Evolutionary conservation across 2,329 filamentous ascomycete genomes (phyloP).

Genomic region (Cytospora paraplurivora): DNA sequence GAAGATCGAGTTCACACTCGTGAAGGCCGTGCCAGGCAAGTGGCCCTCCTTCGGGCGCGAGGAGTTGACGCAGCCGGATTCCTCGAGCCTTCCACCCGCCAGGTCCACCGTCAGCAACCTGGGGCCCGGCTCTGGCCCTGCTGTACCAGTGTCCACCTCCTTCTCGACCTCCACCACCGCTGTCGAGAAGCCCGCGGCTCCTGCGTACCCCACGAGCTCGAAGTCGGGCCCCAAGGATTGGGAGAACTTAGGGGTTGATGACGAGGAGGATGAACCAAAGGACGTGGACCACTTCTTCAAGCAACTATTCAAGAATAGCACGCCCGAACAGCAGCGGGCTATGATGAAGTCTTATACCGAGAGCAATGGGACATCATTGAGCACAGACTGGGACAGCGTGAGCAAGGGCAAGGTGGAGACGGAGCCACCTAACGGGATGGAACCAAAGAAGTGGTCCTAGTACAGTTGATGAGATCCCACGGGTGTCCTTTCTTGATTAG

Average conservation of each 20-base stretch:
- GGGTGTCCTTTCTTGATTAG: too few species aligned
- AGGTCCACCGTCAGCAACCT: neutral
- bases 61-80: slow-evolving; percentile 22
- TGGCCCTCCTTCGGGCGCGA: slow-evolving; percentile 39
- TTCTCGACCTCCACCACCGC: slow-evolving; percentile 11
- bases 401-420: slow-evolving; percentile 71
- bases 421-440: slow-evolving; percentile 73
- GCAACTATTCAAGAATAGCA: slow-evolving; percentile 75
- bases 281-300: slow-evolving; percentile 87
- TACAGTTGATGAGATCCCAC: rapidly evolving
- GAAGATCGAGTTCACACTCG: slow-evolving; percentile 40
- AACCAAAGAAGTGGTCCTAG: slow-evolving; percentile 68
- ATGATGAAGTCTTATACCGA: slow-evolving; percentile 98
- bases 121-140: neutral
- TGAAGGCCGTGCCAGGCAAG: slow-evolving; percentile 36
- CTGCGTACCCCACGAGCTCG: slow-evolving; percentile 84
- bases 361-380: slow-evolving; percentile 89
- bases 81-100: neutral
- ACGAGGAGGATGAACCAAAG: slow-evolving; percentile 62
- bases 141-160: slow-evolving; percentile 14
- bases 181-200: slow-evolving; percentile 36
- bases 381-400: slow-evolving; percentile 89
- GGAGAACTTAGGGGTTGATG: slow-evolving; percentile 70
- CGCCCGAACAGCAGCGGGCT: slow-evolving; percentile 79
- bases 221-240: slow-evolving; percentile 84